These are phyloP conservation scores for Colletotrichum sansevieriae DNA, from an alignment of 2,329 filamentous ascomycete species.

Conservation along the genomic window DNA sequence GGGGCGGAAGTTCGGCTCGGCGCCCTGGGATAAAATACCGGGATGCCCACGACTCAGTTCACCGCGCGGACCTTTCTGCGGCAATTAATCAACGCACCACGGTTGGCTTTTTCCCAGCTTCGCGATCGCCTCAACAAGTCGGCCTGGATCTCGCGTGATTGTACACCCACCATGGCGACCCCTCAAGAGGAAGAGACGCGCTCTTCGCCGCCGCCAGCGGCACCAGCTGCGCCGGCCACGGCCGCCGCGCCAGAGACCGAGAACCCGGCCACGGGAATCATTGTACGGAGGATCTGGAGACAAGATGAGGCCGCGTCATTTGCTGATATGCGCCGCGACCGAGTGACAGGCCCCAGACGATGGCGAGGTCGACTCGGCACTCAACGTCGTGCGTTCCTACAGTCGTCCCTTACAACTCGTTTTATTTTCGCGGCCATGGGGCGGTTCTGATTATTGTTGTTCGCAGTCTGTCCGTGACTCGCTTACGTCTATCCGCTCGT, in stretches of 20 bases:
- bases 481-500: constrained; percentile 31
- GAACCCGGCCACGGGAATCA: constrained; percentile 36
- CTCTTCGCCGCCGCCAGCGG: constrained; percentile 10
- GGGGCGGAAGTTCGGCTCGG: background rate
- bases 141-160: background rate
- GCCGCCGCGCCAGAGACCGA: background rate
- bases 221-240: background rate
- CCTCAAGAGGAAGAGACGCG: background rate
- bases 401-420: rapidly evolving
- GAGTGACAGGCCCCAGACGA: constrained; percentile 26
- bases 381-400: constrained; percentile 27
- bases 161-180: constrained; percentile 5
- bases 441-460: background rate
- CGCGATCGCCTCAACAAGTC: background rate
- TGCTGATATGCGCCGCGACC: constrained; percentile 1
- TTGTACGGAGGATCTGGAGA: constrained; percentile 16
- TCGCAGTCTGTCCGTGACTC: constrained; percentile 30
- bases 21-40: background rate
- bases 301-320: background rate
- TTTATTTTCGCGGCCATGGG: background rate
- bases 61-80: background rate
- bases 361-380: constrained; percentile 23
- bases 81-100: background rate
- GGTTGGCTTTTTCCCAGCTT: background rate
- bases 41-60: background rate